Evolutionary conservation across 2,329 filamentous ascomycete genomes (phyloP).

Genomic region (Diaporthe nobilis): DNA sequence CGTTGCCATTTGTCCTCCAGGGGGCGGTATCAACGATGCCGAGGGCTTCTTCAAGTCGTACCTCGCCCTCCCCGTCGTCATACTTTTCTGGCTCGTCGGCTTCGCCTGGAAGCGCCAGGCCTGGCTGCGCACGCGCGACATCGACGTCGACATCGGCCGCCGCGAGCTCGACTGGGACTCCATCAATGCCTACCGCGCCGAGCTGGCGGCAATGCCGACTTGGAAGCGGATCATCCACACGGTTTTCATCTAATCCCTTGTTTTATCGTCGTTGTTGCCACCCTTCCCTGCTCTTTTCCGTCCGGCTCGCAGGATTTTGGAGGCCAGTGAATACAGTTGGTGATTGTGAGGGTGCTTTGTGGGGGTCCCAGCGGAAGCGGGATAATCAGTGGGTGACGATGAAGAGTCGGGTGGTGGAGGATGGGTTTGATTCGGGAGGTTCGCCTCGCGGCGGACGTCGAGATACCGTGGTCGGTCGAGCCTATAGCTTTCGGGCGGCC

Average conservation of each 20-base stretch:
- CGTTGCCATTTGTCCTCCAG: slow-evolving; percentile 56
- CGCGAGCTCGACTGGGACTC: slow-evolving; percentile 74
- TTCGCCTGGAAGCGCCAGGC: slow-evolving; percentile 75
- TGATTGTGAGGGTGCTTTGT: background rate
- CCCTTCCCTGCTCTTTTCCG: background rate
- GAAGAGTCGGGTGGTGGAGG: background rate
- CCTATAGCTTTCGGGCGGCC: background rate
- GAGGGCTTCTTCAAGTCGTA: slow-evolving; percentile 68
- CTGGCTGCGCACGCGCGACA: slow-evolving; percentile 70
- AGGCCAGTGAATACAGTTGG: background rate
- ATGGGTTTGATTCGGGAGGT: too few species aligned
- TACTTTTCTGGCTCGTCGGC: slow-evolving; percentile 67
- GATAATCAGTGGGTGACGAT: background rate
- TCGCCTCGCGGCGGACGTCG: background rate
- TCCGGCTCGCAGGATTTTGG: background rate
- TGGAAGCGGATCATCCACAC: slow-evolving; percentile 57
- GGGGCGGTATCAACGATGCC: slow-evolving; percentile 51
- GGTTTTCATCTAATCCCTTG: slow-evolving; percentile 47
- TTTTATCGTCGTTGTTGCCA: background rate
- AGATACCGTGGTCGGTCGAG: background rate
- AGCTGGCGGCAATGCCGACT: slow-evolving; percentile 60
- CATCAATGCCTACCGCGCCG: slow-evolving; percentile 63
- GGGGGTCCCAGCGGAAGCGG: background rate
- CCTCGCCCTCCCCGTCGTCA: slow-evolving; percentile 67
- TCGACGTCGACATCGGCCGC: slow-evolving; percentile 77